Evolutionary conservation across 768 basidiomycete genomes (phyloP).

Genomic region (Gymnopilus junonius): DNA sequence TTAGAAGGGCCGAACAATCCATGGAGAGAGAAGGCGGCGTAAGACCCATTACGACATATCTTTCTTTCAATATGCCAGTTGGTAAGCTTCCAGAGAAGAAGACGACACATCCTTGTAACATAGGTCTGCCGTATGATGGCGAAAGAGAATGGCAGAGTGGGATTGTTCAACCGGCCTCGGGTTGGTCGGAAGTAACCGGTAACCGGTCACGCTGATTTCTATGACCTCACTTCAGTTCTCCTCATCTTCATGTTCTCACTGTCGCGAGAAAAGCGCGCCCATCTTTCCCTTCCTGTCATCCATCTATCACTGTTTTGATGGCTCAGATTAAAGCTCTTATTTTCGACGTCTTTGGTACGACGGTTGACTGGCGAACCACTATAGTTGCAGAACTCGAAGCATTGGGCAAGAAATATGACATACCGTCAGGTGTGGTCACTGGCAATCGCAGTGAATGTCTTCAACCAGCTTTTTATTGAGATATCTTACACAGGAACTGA

Average conservation of each 20-base stretch:
- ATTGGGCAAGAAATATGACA: slow-evolving; percentile 31
- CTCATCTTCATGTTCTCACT: too few relatives aligned
- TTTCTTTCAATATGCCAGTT: background rate
- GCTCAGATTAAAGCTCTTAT: slow-evolving; percentile 43
- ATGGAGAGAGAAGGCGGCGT: background rate
- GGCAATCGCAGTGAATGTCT: background rate
- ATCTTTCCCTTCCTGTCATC: background rate
- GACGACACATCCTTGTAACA: background rate
- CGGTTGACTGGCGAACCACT: slow-evolving; percentile 49
- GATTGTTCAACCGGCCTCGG: background rate
- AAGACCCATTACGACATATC: background rate
- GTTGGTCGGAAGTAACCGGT: background rate
- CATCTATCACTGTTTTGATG: slow-evolving; percentile 9
- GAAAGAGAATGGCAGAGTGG: background rate
- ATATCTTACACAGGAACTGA: slow-evolving; percentile 26
- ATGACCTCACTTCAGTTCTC: too few relatives aligned
- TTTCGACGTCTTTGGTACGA: slow-evolving; percentile 57
- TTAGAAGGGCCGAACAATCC: background rate
- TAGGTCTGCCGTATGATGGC: background rate
- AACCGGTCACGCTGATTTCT: background rate
- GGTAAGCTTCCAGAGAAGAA: background rate
- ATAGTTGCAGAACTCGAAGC: slow-evolving; percentile 35
- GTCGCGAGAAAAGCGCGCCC: background rate
- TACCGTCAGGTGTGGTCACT: slow-evolving; percentile 25
- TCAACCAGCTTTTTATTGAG: background rate